These are phyloP conservation scores for Rosa hybrid DNA, from an alignment of 331 rosid species.

Conservation along the genomic window DNA sequence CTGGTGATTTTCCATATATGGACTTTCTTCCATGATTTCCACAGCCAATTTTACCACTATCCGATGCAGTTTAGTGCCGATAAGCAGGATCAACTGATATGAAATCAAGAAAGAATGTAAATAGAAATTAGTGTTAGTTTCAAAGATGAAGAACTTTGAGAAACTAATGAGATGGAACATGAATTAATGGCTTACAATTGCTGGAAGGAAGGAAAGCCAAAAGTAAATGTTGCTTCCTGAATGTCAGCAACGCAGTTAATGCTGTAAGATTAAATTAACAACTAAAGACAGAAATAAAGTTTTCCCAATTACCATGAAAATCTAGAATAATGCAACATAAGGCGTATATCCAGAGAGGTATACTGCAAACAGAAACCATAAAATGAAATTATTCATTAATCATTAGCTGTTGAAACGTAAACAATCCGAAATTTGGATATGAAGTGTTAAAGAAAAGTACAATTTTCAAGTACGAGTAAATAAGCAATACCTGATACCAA, in stretches of 20 bases:
- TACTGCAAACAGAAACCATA: constrained; percentile 51
- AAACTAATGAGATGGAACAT: background rate
- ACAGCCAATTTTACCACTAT: constrained; percentile 87
- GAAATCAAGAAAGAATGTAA: constrained; percentile 4
- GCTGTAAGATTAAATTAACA: constrained; percentile 18
- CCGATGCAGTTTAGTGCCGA: constrained; percentile 83
- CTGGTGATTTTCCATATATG: constrained; percentile 33
- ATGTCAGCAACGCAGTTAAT: constrained; percentile 30
- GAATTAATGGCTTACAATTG: constrained; percentile 60
- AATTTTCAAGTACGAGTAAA: background rate
- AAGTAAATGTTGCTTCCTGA: constrained; percentile 89
- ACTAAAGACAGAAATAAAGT: constrained; percentile 7
- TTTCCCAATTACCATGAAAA: constrained; percentile 63
- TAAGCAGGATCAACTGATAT: constrained; percentile 67
- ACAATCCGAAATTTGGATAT: background rate
- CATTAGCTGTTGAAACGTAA: background rate
- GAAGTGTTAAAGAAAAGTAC: background rate
- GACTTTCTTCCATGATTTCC: constrained; percentile 58
- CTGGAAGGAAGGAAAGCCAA: constrained; percentile 89
- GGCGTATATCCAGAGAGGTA: constrained; percentile 87
- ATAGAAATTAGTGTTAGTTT: constrained; percentile 1
- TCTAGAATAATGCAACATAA: constrained; percentile 74
- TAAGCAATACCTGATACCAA: constrained; percentile 69
- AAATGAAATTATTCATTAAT: constrained; percentile 19
- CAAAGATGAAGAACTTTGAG: background rate